A percentile compares a stretch with the other conserved stretches of the same genome.
phyloP scores from a whole-genome alignment of 331 rosid species.

The Acacia concinna region DNA sequence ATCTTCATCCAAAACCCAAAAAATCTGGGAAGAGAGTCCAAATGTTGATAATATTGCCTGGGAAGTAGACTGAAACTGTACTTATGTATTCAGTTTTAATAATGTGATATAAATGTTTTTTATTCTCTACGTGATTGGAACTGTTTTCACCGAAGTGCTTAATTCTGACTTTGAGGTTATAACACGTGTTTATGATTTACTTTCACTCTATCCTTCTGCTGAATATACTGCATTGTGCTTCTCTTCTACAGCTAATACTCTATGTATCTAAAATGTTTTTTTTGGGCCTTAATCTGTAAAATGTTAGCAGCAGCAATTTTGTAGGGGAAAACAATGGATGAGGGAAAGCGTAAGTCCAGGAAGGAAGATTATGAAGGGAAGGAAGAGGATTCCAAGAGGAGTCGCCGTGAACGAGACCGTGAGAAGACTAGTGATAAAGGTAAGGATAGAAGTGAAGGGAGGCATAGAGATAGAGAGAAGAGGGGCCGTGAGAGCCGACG shows the following conservation, averaged over 20 bases:
- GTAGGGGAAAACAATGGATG: constrained; percentile 49
- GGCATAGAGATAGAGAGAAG: constrained; percentile 60
- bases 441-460: constrained; percentile 56
- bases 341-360: constrained; percentile 57
- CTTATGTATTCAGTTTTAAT: neutral
- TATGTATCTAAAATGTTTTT: neutral
- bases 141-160: neutral
- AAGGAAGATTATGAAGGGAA: constrained; percentile 51
- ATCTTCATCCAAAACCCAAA: neutral
- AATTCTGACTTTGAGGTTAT: neutral
- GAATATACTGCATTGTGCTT: neutral
- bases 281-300: neutral
- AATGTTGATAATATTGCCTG: neutral
- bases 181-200: neutral
- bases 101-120: neutral
- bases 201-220: neutral
- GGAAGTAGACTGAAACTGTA: neutral
- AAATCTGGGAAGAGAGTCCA: neutral
- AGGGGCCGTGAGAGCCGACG: constrained; percentile 54
- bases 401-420: constrained; percentile 47
- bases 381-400: constrained; percentile 62
- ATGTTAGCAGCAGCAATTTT: neutral
- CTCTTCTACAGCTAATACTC: neutral
- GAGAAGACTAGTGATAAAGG: constrained; percentile 38
- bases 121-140: neutral